A percentile compares a stretch with the other conserved stretches of the same genome.
These are phyloP conservation scores for Suillus alpinus DNA, from an alignment of 768 basidiomycete species.

Conservation along the genomic window DNA sequence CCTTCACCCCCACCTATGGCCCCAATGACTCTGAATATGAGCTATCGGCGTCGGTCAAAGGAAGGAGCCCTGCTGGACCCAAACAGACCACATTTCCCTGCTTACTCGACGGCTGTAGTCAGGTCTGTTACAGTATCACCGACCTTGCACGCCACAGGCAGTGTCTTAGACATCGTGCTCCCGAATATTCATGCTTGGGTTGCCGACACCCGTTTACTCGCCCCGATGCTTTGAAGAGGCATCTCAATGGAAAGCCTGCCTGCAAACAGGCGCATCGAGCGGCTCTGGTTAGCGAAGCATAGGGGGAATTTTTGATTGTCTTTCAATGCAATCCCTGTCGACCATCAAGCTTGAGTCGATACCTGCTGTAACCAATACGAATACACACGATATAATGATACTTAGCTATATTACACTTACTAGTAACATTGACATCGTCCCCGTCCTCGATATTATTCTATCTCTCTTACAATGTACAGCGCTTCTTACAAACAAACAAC, in stretches of 20 bases:
- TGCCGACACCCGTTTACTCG: slow-evolving; percentile 29
- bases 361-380: background rate
- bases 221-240: slow-evolving; percentile 31
- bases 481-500: too few relatives aligned
- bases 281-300: slow-evolving; percentile 6
- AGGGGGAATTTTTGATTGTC: background rate
- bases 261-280: slow-evolving; percentile 25
- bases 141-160: slow-evolving; percentile 28
- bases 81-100: slow-evolving; percentile 23
- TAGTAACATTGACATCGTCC: background rate
- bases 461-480: too few relatives aligned
- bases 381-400: background rate
- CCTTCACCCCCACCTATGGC: too few relatives aligned
- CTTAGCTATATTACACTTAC: too few relatives aligned
- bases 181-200: slow-evolving; percentile 21
- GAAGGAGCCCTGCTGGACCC: background rate
- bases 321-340: background rate
- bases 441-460: too few relatives aligned
- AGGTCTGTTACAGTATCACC: slow-evolving; percentile 26
- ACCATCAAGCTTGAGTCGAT: background rate
- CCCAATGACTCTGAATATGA: background rate
- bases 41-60: background rate
- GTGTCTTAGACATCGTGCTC: slow-evolving; percentile 26
- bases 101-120: slow-evolving; percentile 19
- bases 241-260: slow-evolving; percentile 24